phyloP scores from a whole-genome alignment of 1,284 basidiomycete species.

The Trametes sp. region DNA sequence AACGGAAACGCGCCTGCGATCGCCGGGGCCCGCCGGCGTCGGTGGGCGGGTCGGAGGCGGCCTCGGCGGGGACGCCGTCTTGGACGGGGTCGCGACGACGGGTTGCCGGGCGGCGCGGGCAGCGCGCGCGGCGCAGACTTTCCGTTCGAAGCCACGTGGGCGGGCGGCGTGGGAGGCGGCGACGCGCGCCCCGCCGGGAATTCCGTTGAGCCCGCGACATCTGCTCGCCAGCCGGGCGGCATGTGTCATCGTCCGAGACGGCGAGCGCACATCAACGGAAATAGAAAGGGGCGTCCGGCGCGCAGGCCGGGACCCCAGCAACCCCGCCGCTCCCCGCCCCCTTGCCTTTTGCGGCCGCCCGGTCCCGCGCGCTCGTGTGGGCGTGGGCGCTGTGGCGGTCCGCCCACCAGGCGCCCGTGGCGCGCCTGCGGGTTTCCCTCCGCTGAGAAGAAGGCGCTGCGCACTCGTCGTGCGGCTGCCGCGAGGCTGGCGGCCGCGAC shows the following conservation, averaged over 20 bases:
- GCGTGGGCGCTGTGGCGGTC: background rate
- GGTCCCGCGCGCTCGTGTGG: conserved; percentile 2
- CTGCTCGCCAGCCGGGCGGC: conserved; percentile 15
- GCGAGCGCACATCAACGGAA: conserved; percentile 32
- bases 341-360: conserved; percentile 8
- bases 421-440: conserved; percentile 11
- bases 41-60: conserved; percentile 6
- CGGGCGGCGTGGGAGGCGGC: conserved; percentile 33
- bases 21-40: no score
- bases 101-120: no score
- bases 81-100: background rate
- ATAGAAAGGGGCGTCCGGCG: conserved; percentile 21
- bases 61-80: background rate
- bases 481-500: conserved; percentile 23
- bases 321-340: conserved; percentile 14
- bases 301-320: conserved; percentile 21
- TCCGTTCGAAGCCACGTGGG: conserved; percentile 38
- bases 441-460: conserved; percentile 13
- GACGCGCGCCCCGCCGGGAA: conserved; percentile 21
- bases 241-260: conserved; percentile 30
- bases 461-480: conserved; percentile 6
- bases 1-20: background rate
- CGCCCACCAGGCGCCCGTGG: background rate
- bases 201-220: conserved; percentile 25
- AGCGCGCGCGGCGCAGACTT: conserved; percentile 26